Base-by-base conservation (phyloP, 2,329 filamentous ascomycete species). In the Colletotrichum paranaense region DNA sequence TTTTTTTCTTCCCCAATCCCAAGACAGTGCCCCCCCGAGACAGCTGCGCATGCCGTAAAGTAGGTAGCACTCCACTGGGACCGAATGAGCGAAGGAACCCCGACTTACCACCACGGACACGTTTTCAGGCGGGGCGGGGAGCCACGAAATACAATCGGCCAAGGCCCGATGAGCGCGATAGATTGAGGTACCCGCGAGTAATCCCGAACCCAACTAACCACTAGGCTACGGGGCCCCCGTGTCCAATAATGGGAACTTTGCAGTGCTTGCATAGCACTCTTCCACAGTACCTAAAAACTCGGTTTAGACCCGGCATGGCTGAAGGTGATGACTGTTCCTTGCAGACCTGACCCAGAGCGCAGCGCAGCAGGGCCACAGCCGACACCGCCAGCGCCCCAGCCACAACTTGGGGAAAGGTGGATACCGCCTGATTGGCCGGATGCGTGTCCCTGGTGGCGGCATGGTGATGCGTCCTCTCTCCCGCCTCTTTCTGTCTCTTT, bases 301-400 rank as follows among this genome's bases (percentile, higher is more conserved):
- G 14, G 19, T 49, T 49, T 8, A 49, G 42, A n/a, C 42, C 42
- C 19, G 42, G 42, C 19, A 63, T 24, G 28, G 46, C 52, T 53
- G 46, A 42, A 42, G 38, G 38, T 16, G 38, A 46, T 63, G 60
- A 63, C 60, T 32, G 46, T 63, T 63, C 60, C 60, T 63, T 63
- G 42, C 46, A 32, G 28, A 28, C 46, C 60, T 32, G 60, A 24
- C 28, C 16, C 14, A 22, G 5, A 14, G 59, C 7, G 12, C 42
- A 63, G 46, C 60, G 42, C 42, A 53, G 28, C 60, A 62, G 42
- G 26, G 60, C 28, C 60, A 63, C 35, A 38, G 16, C 16, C 42
- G 42, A 46, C 42, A 46, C 42, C 42, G 42, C 42, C 42, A 16
- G 19, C 42, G 42, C 42, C 42, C 19, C 42, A 46, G 42, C 60